phyloP scores from a whole-genome alignment of 2,329 filamentous ascomycete species.

The Orbilia blumenaviensis region DNA sequence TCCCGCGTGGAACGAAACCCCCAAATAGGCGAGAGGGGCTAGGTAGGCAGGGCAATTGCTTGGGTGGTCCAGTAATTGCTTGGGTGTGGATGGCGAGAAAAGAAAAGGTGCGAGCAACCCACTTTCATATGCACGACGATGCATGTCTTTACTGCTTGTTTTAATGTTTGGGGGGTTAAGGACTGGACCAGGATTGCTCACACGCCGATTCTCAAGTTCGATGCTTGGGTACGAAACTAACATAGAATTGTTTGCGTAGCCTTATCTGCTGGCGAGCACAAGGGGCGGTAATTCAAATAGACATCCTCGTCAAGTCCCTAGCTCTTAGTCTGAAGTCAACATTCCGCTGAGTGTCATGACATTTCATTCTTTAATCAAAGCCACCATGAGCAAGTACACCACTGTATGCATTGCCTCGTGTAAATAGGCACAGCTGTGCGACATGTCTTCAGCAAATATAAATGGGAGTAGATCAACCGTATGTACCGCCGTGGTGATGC shows the following conservation, averaged over 20 bases:
- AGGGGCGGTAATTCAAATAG: constrained; percentile 12
- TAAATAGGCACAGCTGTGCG: not conserved
- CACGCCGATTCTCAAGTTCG: constrained; percentile 37
- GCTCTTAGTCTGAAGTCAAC: too few relatives aligned
- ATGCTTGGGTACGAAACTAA: constrained; percentile 24
- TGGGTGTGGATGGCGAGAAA: constrained; percentile 26
- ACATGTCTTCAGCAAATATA: constrained; percentile 13
- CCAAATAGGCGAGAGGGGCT: constrained; percentile 54
- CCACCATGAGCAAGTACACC: too few relatives aligned
- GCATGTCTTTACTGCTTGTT: constrained; percentile 44
- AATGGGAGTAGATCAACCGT: not conserved
- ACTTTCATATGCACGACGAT: constrained; percentile 24
- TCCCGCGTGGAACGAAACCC: constrained; percentile 53
- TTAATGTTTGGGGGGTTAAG: constrained; percentile 42
- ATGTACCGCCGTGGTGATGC: constrained; percentile 15
- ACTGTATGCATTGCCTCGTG: not conserved
- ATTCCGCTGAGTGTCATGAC: too few relatives aligned
- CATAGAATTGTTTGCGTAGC: constrained; percentile 28
- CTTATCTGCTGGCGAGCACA: constrained; percentile 17
- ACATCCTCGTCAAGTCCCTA: not conserved
- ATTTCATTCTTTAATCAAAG: too few relatives aligned
- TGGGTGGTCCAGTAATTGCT: constrained; percentile 19
- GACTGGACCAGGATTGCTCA: constrained; percentile 45
- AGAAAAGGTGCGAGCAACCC: constrained; percentile 36
- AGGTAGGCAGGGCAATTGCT: constrained; percentile 29